A percentile compares a stretch with the other conserved stretches of the same genome.
phyloP scores from a whole-genome alignment of 2,329 filamentous ascomycete species.

The Claviceps monticola region DNA sequence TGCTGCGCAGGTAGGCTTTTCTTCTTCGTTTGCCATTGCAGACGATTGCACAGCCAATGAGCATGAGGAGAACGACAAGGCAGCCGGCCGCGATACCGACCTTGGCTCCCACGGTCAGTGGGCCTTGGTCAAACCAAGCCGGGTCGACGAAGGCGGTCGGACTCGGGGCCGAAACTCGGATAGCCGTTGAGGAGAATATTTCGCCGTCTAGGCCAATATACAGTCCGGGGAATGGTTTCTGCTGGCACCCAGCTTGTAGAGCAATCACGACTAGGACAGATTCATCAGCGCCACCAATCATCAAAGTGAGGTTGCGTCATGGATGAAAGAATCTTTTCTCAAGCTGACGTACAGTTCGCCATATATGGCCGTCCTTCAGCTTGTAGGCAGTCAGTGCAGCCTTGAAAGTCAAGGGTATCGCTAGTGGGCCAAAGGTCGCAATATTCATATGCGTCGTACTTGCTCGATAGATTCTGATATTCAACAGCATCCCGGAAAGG shows the following conservation, averaged over 20 bases:
- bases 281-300: background rate
- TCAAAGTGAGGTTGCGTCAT: background rate
- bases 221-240: constrained; percentile 32
- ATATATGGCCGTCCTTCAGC: constrained; percentile 25
- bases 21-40: constrained; percentile 42
- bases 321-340: background rate
- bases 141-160: constrained; percentile 25
- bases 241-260: constrained; percentile 41
- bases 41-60: constrained; percentile 39
- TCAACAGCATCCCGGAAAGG: constrained; percentile 31
- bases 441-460: constrained; percentile 35
- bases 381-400: constrained; percentile 34
- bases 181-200: constrained; percentile 33
- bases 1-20: constrained; percentile 33
- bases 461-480: constrained; percentile 34
- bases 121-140: constrained; percentile 26
- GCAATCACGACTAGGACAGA: constrained; percentile 29
- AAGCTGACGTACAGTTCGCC: constrained; percentile 35
- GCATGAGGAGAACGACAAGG: constrained; percentile 31
- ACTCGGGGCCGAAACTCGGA: constrained; percentile 37
- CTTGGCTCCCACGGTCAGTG: constrained; percentile 38
- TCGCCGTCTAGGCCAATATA: constrained; percentile 36
- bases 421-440: constrained; percentile 34
- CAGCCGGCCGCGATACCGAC: constrained; percentile 44
- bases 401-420: constrained; percentile 21